These are phyloP conservation scores for Chrysoporthe deuterocubensis DNA, from an alignment of 2,329 filamentous ascomycete genomes.

Conservation along the genomic window DNA sequence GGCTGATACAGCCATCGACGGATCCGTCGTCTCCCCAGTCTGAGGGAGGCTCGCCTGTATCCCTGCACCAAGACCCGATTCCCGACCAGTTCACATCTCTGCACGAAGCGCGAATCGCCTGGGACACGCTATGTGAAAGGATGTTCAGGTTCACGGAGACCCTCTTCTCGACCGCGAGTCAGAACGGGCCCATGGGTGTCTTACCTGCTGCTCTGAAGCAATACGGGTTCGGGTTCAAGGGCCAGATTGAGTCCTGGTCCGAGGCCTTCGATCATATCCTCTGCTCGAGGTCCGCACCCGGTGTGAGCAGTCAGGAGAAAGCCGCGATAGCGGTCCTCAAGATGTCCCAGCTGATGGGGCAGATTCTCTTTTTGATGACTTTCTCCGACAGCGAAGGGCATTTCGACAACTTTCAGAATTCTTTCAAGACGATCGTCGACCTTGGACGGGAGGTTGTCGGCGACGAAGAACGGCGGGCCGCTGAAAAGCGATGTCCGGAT, in stretches of 20 bases:
- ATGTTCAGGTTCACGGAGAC: slow-evolving; percentile 63
- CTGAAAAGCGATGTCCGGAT: slow-evolving; percentile 50
- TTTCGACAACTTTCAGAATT: slow-evolving; percentile 58
- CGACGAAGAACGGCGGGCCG: slow-evolving; percentile 59
- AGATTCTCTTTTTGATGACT: slow-evolving; percentile 62
- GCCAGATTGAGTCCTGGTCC: slow-evolving; percentile 59
- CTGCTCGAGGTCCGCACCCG: slow-evolving; percentile 50
- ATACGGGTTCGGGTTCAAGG: slow-evolving; percentile 52
- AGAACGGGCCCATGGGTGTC: slow-evolving; percentile 56
- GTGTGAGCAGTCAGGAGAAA: slow-evolving; percentile 58
- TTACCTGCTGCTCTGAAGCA: slow-evolving; percentile 53
- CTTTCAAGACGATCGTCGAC: slow-evolving; percentile 60
- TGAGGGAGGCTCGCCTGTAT: slow-evolving; percentile 47
- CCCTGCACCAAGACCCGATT: slow-evolving; percentile 43
- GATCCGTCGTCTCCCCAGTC: slow-evolving; percentile 48
- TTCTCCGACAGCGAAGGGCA: slow-evolving; percentile 62
- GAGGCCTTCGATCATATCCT: slow-evolving; percentile 61
- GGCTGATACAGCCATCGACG: slow-evolving; percentile 46
- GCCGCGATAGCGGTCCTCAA: slow-evolving; percentile 64
- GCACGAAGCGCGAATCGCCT: slow-evolving; percentile 59
- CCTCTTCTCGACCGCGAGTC: slow-evolving; percentile 51
- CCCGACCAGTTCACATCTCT: slow-evolving; percentile 53
- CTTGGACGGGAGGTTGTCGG: slow-evolving; percentile 63
- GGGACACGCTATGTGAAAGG: slow-evolving; percentile 60
- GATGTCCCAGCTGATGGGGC: slow-evolving; percentile 64